phyloP scores from a whole-genome alignment of 352 stramenopile genomes.

The Globisporangium parvum region DNA sequence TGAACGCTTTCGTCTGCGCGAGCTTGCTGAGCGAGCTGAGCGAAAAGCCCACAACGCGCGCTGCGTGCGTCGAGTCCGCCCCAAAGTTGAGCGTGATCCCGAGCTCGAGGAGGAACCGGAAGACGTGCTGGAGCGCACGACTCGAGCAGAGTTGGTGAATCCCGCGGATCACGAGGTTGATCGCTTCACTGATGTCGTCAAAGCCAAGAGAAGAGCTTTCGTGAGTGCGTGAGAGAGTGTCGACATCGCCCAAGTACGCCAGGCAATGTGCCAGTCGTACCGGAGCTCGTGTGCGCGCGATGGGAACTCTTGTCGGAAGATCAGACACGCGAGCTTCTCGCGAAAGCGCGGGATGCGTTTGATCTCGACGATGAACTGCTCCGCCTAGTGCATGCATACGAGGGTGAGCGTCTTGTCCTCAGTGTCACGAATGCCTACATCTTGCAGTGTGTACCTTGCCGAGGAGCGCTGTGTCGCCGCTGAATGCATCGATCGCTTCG shows the following conservation, averaged over 20 bases:
- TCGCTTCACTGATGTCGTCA: conserved; percentile 28
- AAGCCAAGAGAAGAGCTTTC: not conserved
- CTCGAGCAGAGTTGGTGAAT: conserved; percentile 71
- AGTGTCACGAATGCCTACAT: not conserved
- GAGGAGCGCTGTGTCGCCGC: conserved; percentile 40
- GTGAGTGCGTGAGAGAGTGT: not conserved
- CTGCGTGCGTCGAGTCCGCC: not conserved
- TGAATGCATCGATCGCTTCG: conserved; percentile 57
- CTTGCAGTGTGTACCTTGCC: conserved; percentile 24
- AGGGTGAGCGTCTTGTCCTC: not conserved
- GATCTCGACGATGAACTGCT: conserved; percentile 68
- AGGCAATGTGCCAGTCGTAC: conserved; percentile 18
- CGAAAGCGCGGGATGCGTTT: conserved; percentile 53
- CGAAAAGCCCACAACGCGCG: conserved; percentile 50
- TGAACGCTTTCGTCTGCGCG: conserved; percentile 76
- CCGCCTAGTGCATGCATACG: conserved; percentile 26
- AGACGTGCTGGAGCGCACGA: conserved; percentile 46
- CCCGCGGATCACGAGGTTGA: conserved; percentile 57
- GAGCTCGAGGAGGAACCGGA: conserved; percentile 69
- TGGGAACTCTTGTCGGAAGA: conserved; percentile 78
- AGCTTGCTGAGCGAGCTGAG: conserved; percentile 74
- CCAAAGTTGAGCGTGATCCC: conserved; percentile 75
- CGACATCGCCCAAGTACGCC: not conserved
- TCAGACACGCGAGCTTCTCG: conserved; percentile 66
- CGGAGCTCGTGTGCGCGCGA: conserved; percentile 63